Conservation (phyloP, 805 yeast genomes). For the Komagataella phaffii region DNA sequence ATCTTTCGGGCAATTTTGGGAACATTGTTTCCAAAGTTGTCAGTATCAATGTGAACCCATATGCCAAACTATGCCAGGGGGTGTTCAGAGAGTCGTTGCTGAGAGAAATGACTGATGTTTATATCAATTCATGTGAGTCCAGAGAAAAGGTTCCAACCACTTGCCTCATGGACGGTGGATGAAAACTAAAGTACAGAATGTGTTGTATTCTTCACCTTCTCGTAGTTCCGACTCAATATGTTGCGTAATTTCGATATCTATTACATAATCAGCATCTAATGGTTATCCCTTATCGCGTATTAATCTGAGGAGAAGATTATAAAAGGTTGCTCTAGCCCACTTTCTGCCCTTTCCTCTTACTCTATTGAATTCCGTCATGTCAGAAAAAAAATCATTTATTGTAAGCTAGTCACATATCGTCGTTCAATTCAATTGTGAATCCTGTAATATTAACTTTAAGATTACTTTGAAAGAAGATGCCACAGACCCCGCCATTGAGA, state of each 20-base stretch:
- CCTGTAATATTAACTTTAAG: slow-evolving; percentile 6
- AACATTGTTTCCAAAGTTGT: neutral
- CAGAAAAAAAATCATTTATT: slow-evolving; percentile 18
- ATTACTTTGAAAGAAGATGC: slow-evolving; percentile 25
- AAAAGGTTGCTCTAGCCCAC: neutral
- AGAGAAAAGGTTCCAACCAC: neutral
- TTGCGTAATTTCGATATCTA: neutral
- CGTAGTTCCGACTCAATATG: neutral
- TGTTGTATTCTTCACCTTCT: neutral
- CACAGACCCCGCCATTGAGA: slow-evolving; percentile 16
- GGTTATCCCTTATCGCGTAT: neutral
- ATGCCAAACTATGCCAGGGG: neutral
- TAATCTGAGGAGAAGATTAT: neutral
- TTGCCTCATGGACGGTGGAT: neutral
- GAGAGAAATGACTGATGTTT: neutral
- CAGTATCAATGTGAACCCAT: neutral
- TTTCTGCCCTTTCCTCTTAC: neutral
- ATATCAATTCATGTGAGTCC: neutral
- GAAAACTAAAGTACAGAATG: neutral
- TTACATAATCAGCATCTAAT: neutral
- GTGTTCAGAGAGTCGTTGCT: neutral
- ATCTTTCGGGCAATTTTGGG: neutral
- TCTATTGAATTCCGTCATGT: slow-evolving; percentile 4
- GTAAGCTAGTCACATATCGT: slow-evolving; percentile 9
- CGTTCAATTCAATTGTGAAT: neutral